A percentile compares a stretch with the other conserved stretches of the same genome.
phyloP scores from a whole-genome alignment of 768 basidiomycete genomes.

The Zangia roseola region DNA sequence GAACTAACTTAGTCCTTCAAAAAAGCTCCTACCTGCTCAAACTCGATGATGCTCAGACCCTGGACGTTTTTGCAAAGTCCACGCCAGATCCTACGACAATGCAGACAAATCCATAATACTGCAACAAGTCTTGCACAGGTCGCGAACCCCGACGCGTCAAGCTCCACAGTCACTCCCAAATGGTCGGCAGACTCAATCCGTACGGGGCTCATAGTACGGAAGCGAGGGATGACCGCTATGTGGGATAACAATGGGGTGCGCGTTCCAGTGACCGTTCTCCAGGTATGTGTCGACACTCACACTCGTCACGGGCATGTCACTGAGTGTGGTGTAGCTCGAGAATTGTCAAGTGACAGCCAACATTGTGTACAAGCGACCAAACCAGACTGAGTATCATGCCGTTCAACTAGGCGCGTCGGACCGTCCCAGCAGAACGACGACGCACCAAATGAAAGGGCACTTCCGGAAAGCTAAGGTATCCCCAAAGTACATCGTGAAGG shows the following conservation, averaged over 20 bases:
- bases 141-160: constrained; percentile 15
- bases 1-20: constrained; percentile 5
- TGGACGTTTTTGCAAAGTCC: constrained; percentile 46
- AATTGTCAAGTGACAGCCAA: constrained; percentile 89
- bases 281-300: constrained; percentile 51
- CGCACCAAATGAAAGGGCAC: constrained; percentile 83
- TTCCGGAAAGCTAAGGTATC: constrained; percentile 79
- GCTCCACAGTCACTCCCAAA: constrained; percentile 41
- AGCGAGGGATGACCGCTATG: constrained; percentile 92
- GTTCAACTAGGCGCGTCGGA: constrained; percentile 91
- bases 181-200: constrained; percentile 87
- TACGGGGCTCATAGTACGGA: constrained; percentile 90
- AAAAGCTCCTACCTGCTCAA: background rate
- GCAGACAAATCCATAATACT: constrained; percentile 47
- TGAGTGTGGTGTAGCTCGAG: constrained; percentile 55
- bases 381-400: constrained; percentile 81
- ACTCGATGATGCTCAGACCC: constrained; percentile 48
- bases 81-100: constrained; percentile 31
- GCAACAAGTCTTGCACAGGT: constrained; percentile 30
- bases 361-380: constrained; percentile 57
- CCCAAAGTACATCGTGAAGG: constrained; percentile 82
- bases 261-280: constrained; percentile 90
- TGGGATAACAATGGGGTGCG: constrained; percentile 90
- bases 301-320: constrained; percentile 8
- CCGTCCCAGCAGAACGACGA: constrained; percentile 65